Evolutionary conservation across 1,284 basidiomycete species (phyloP), one percentile per base, ranked within the genome.

Genomic region (Sutorius eximius): DNA sequence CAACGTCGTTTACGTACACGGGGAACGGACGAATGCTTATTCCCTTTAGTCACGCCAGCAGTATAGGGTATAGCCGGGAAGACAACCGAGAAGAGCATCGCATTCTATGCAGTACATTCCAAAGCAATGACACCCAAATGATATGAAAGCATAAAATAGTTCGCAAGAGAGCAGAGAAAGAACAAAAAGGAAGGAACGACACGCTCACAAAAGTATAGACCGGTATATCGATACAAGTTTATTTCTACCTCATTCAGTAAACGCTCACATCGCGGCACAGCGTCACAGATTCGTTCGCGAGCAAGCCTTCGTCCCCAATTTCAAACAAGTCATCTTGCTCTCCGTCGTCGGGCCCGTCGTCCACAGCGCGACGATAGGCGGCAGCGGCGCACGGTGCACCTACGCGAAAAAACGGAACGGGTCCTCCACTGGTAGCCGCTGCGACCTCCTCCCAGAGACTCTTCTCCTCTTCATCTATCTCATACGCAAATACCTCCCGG

Each of bases 371-470:
- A 20, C 53, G 40, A 45, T 63, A 47, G 30, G 46, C 10, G 3
- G 53, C 43, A 1, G 40, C 32, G 27, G 51, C 55, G 41, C 63
- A 60, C 0, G 51, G 38, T 10, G 52, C 45, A 10, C 63, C 59
- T 29, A 20, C 49, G 36, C 55, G 61, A 1, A 60, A 49, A 34
- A 71, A 60, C 44, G 55, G 20, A 7, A 52, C 30, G 4, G 53
- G 56, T 20, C 52, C 55, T 0, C 38, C 49, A 9, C 57, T 60
- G 0, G 67, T 70, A 34, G 52, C 59, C 22, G 60, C 66, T 30
- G 64, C 59, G 20, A 71, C 56, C 44, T 69, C 67, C 20, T 63
- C 62, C 68, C 69, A 72, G 13, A 71, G 47, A 43, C 49, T 56
- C 38, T 57, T 62, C 46, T 71, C 67, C 15, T 72, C 66, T 0